Evolutionary conservation across 1,284 basidiomycete species (phyloP).

Genomic region (Trichosporon ovoides): DNA sequence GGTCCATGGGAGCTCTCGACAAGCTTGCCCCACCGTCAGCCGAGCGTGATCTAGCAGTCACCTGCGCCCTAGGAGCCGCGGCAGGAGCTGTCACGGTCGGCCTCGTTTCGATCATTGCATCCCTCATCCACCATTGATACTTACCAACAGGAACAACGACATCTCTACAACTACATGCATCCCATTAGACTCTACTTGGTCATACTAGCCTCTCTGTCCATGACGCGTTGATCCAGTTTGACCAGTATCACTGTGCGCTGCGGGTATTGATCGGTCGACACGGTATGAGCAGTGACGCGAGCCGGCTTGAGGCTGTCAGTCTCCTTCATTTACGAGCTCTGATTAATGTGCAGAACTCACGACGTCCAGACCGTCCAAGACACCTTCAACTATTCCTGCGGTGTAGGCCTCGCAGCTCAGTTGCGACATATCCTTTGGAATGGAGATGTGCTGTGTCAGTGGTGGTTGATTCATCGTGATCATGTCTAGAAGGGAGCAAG

Average conservation of each 20-base stretch:
- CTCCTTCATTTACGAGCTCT: too few species aligned
- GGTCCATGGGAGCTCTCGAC: conserved; percentile 19
- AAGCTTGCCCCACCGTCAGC: conserved; percentile 25
- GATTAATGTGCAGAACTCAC: conserved; percentile 58
- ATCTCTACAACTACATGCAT: not conserved
- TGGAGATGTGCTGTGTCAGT: conserved; percentile 83
- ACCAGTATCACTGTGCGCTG: conserved; percentile 86
- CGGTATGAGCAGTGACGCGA: conserved; percentile 91
- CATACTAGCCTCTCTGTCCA: conserved; percentile 79
- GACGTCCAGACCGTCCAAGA: conserved; percentile 89
- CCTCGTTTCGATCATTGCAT: conserved; percentile 3
- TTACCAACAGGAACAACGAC: too few species aligned
- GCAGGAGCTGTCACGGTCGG: conserved; percentile 11
- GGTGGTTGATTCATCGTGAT: conserved; percentile 94
- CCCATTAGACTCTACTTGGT: conserved; percentile 31
- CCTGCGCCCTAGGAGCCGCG: conserved; percentile 19
- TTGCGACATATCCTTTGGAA: conserved; percentile 89
- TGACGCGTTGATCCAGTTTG: conserved; percentile 82
- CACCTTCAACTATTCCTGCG: conserved; percentile 94
- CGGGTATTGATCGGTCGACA: conserved; percentile 73
- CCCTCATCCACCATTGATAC: not conserved
- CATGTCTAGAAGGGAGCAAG: conserved; percentile 74
- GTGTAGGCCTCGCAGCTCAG: conserved; percentile 94
- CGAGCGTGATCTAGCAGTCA: conserved; percentile 28
- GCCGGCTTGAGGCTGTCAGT: conserved; percentile 63